A percentile compares a stretch with the other conserved stretches of the same genome.
phyloP scores from a whole-genome alignment of 2,329 filamentous ascomycete species.

The Fusarium sp. region DNA sequence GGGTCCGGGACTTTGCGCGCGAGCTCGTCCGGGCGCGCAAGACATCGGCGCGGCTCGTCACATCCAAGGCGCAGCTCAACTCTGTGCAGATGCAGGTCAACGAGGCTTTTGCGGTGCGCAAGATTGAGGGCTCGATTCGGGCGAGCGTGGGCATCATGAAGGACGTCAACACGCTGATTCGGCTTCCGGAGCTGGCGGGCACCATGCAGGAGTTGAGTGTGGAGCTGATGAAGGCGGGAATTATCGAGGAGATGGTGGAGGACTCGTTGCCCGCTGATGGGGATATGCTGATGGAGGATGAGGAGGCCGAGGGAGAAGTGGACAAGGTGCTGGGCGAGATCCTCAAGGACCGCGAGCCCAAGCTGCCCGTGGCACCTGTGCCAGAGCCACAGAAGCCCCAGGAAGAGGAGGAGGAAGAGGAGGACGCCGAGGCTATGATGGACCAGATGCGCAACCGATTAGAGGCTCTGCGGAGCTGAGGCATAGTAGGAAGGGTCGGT shows the following conservation, averaged over 20 bases:
- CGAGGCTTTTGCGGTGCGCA: slow-evolving; percentile 93
- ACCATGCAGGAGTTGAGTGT: slow-evolving; percentile 91
- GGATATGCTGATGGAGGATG: slow-evolving; percentile 79
- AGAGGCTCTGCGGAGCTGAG: slow-evolving; percentile 87
- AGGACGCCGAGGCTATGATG: slow-evolving; percentile 89
- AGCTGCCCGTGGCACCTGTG: slow-evolving; percentile 67
- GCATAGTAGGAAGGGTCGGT: neutral
- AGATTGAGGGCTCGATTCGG: slow-evolving; percentile 93
- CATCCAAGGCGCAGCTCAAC: slow-evolving; percentile 90
- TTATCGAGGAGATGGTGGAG: slow-evolving; percentile 97
- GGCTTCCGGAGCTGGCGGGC: slow-evolving; percentile 84
- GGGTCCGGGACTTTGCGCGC: slow-evolving; percentile 88
- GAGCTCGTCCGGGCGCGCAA: slow-evolving; percentile 88
- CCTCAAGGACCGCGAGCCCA: slow-evolving; percentile 79
- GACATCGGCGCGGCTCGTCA: slow-evolving; percentile 79
- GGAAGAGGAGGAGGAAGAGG: slow-evolving; percentile 71
- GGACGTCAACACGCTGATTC: slow-evolving; percentile 89
- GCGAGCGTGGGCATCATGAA: slow-evolving; percentile 95
- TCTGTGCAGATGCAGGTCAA: slow-evolving; percentile 98
- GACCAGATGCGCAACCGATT: slow-evolving; percentile 93
- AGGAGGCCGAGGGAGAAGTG: slow-evolving; percentile 82
- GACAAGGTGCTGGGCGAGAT: slow-evolving; percentile 95
- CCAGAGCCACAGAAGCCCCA: slow-evolving; percentile 65
- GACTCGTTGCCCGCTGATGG: slow-evolving; percentile 84
- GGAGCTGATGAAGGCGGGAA: slow-evolving; percentile 93